Conservation (phyloP, 495 filamentous ascomycete species). For the Astrothelium subdiscretum region DNA sequence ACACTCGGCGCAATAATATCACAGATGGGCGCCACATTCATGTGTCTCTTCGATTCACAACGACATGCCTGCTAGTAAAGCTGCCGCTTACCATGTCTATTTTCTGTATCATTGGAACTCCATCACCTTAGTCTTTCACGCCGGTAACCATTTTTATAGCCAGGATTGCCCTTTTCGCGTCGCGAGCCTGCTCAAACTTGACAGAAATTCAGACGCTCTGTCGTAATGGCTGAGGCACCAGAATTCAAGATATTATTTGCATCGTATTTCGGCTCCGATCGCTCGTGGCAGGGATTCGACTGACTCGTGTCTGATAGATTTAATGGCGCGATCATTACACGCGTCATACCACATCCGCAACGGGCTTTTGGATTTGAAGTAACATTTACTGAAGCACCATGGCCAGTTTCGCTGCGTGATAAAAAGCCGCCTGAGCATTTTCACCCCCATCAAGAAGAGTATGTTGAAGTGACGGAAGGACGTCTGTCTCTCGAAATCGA, state of each 20-base stretch:
- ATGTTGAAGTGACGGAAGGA: constrained; percentile 30
- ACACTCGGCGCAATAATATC: too few species aligned
- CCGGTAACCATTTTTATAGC: too few species aligned
- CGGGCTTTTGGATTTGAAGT: background rate
- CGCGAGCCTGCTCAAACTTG: too few species aligned
- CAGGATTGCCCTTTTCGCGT: too few species aligned
- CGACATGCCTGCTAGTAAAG: too few species aligned
- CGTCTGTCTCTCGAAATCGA: constrained; percentile 28
- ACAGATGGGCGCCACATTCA: too few species aligned
- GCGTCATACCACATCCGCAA: background rate
- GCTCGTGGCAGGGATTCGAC: background rate
- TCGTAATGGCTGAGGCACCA: background rate
- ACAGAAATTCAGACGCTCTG: background rate
- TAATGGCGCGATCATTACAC: background rate
- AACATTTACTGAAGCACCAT: background rate
- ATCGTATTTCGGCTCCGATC: background rate
- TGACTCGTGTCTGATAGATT: background rate
- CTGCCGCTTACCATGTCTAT: too few species aligned
- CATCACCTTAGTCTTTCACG: too few species aligned
- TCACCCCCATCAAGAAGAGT: constrained; percentile 36
- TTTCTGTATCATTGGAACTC: too few species aligned
- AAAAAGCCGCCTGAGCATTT: constrained; percentile 37
- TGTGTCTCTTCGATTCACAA: too few species aligned
- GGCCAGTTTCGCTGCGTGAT: background rate
- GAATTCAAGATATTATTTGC: background rate